Evolutionary conservation across 1,139 yeast species (phyloP).

Genomic region (Yamadazyma spencermartinsiae): DNA sequence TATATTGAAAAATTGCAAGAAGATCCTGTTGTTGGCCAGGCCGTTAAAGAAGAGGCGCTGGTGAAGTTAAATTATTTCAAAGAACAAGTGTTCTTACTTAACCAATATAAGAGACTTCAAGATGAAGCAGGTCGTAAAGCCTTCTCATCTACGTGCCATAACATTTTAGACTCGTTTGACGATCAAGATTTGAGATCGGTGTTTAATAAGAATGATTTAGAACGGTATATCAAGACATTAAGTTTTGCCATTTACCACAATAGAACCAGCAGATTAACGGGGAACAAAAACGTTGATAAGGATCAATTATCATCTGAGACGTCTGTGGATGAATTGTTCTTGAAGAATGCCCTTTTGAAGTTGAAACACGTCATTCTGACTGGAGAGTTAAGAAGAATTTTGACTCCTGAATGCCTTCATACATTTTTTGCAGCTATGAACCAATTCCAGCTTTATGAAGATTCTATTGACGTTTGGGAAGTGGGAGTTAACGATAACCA

Average conservation of each 20-base stretch:
- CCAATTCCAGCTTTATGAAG: slow-evolving; percentile 36
- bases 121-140: slow-evolving; percentile 22
- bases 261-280: slow-evolving; percentile 33
- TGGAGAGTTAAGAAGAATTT: slow-evolving; percentile 32
- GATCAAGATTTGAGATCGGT: slow-evolving; percentile 27
- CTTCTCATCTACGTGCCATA: slow-evolving; percentile 23
- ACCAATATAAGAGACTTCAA: slow-evolving; percentile 20
- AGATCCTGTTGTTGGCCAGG: slow-evolving; percentile 26
- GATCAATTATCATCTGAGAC: slow-evolving; percentile 33
- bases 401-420: slow-evolving; percentile 22
- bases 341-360: slow-evolving; percentile 35
- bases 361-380: slow-evolving; percentile 31
- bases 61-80: slow-evolving; percentile 28
- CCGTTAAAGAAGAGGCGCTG: slow-evolving; percentile 21
- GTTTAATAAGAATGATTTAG: slow-evolving; percentile 29
- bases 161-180: slow-evolving; percentile 26
- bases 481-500: slow-evolving; percentile 37
- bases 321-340: slow-evolving; percentile 30
- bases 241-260: slow-evolving; percentile 30
- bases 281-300: slow-evolving; percentile 38
- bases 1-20: slow-evolving; percentile 18
- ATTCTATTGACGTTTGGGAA: slow-evolving; percentile 45
- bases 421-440: slow-evolving; percentile 33
- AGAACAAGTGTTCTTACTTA: slow-evolving; percentile 24
- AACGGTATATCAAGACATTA: slow-evolving; percentile 26